Base-by-base conservation (phyloP, 768 basidiomycete species). In the Lentinus brumalis region DNA sequence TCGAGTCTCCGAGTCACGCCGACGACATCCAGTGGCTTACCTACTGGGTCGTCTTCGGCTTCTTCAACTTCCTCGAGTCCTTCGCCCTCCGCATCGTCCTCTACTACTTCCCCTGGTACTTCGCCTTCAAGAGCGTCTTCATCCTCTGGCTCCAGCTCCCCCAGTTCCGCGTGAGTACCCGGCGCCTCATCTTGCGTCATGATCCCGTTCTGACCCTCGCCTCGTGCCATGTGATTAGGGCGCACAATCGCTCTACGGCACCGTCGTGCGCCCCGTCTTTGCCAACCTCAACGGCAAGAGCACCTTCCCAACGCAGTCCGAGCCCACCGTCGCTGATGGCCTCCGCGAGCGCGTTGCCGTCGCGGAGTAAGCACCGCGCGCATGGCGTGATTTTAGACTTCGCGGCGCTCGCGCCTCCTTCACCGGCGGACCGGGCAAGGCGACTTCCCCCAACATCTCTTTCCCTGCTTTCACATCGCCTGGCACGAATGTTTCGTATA, bases 21-120 rank as follows among this genome's bases (percentile, higher is more conserved):
- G 94, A 96, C 67, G 92, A 96, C 76, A 81, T 90, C 69, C 95
- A 97, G 77, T 98, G 95, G 95, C 83, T 98, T 71, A 96, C 96
- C 2, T 98, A 98, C 82, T 98, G 96, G 96, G 83, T 92, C 71
- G 84, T 96, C 56, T 96, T 97, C 68, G 94, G 94, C 56, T 90
- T 88, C 76, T 88, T 97, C 84, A 96, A 90, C 80, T 92, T 97
- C 77, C 69, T 92, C 61, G 96, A 98, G 79, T 88, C 85, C 70
- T 83, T 96, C 67, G 92, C 91, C 54, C 80, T 92, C 64, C 85
- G 90, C 53, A 61, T 91, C 62, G 84, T 97, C 61, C 87, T 98
- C 66, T 94, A 96, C 81, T 98, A 95, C 71, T 71, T 95, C 67
- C 92, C 95, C 46, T 94, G 94, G 91, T 98, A 96, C 75, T 97